Percentiles rank a stretch among this genome's conserved stretches.
These are phyloP conservation scores for Suhomyces tanzawaensis DNA, from an alignment of 805 yeast genomes.

Conservation along the genomic window DNA sequence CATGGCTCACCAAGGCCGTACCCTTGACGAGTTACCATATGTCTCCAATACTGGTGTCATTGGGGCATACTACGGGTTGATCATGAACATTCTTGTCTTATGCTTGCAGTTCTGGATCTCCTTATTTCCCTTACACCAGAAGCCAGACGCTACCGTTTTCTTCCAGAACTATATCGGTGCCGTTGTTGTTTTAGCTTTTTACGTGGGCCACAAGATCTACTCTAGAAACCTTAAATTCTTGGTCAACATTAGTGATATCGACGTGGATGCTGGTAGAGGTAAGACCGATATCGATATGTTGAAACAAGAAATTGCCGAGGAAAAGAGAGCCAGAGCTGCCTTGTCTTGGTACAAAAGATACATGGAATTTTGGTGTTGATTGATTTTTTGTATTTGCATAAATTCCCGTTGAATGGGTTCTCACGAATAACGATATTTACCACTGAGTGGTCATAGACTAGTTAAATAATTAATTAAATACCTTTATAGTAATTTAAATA, in stretches of 20 bases:
- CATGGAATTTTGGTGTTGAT: conserved; percentile 18
- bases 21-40: conserved; percentile 52
- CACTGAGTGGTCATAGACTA: too few relatives aligned
- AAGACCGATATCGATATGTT: conserved; percentile 10
- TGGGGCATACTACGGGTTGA: conserved; percentile 28
- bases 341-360: conserved; percentile 24
- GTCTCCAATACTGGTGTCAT: conserved; percentile 45
- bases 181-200: conserved; percentile 12
- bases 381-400: neutral
- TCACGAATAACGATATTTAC: conserved; percentile 2
- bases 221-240: conserved; percentile 8
- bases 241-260: conserved; percentile 8
- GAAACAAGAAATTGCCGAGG: conserved; percentile 13
- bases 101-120: conserved; percentile 36
- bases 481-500: too few relatives aligned
- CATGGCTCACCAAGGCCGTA: conserved; percentile 29
- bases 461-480: too few relatives aligned
- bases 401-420: neutral
- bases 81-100: conserved; percentile 27
- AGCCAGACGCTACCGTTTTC: conserved; percentile 12
- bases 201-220: conserved; percentile 14
- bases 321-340: conserved; percentile 15
- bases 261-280: conserved; percentile 11
- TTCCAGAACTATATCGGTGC: conserved; percentile 16
- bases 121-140: conserved; percentile 28